Percentiles rank a stretch among this genome's conserved stretches.
phyloP scores from a whole-genome alignment of 306 rosid species.

The Cyclanthera cordifolia region DNA sequence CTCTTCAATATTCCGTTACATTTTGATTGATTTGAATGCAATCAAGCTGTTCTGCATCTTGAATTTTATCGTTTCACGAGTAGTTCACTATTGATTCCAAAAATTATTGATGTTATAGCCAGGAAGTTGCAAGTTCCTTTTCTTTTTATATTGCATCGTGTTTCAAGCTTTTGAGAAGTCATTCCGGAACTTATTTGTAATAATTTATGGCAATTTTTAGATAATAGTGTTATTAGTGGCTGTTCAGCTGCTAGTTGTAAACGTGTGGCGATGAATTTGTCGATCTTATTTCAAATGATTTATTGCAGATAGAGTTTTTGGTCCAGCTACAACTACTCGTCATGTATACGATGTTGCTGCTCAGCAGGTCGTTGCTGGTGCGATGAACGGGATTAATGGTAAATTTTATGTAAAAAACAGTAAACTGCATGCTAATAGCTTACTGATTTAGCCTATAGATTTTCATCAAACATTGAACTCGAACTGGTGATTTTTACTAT shows the following conservation, averaged over 20 bases:
- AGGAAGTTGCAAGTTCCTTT: neutral
- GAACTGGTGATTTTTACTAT: neutral
- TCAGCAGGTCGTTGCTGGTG: slow-evolving; percentile 33
- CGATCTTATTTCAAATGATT: neutral
- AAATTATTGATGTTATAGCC: no score
- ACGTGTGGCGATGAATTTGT: neutral
- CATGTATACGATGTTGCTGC: slow-evolving; percentile 43
- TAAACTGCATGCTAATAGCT: neutral
- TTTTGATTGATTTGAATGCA: neutral
- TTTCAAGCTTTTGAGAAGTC: neutral
- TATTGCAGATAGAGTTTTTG: slow-evolving; percentile 36
- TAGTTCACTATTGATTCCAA: neutral
- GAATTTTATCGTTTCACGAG: neutral
- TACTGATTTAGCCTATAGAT: neutral
- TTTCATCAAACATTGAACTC: neutral
- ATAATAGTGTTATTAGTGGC: neutral
- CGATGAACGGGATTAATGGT: slow-evolving; percentile 43
- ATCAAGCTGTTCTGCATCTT: neutral
- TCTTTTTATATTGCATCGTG: neutral
- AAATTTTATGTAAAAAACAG: neutral
- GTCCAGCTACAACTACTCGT: slow-evolving; percentile 45
- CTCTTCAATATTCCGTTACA: neutral
- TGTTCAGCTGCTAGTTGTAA: neutral
- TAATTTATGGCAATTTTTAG: neutral
- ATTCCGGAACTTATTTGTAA: neutral